Conservation (phyloP, 352 stramenopile species). For the Globisporangium spinosum region DNA sequence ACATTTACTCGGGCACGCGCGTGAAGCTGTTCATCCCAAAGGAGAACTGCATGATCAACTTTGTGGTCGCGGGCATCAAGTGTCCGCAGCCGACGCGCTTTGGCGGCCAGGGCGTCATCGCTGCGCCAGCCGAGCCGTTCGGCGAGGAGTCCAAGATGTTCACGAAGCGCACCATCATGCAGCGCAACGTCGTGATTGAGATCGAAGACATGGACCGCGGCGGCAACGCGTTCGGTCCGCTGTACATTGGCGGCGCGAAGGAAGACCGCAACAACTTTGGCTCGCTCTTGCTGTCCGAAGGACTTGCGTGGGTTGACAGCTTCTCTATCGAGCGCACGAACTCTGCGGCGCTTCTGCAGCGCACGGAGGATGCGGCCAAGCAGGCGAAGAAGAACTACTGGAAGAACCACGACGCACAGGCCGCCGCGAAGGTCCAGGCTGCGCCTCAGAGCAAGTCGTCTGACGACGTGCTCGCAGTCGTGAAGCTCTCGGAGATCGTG, state of each 20-base stretch:
- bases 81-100: constrained; percentile 82
- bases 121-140: constrained; percentile 80
- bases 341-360: constrained; percentile 63
- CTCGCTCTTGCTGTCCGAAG: constrained; percentile 89
- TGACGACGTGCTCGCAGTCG: constrained; percentile 62
- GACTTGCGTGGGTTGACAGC: constrained; percentile 91
- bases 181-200: constrained; percentile 89
- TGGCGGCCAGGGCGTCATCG: constrained; percentile 88
- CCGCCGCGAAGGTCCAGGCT: constrained; percentile 42
- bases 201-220: constrained; percentile 93
- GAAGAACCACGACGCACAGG: constrained; percentile 79
- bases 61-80: constrained; percentile 88
- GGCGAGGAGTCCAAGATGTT: constrained; percentile 88
- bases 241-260: constrained; percentile 66
- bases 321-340: constrained; percentile 92
- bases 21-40: constrained; percentile 96
- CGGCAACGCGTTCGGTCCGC: constrained; percentile 87
- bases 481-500: constrained; percentile 94
- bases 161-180: constrained; percentile 85
- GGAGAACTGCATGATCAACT: constrained; percentile 97
- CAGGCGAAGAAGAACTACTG: constrained; percentile 93
- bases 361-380: constrained; percentile 87
- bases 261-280: constrained; percentile 87
- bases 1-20: constrained; percentile 94
- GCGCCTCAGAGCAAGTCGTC: constrained; percentile 41